Conservation (phyloP, 208 protist genomes). For the Acanthamoeba pearcei region DNA sequence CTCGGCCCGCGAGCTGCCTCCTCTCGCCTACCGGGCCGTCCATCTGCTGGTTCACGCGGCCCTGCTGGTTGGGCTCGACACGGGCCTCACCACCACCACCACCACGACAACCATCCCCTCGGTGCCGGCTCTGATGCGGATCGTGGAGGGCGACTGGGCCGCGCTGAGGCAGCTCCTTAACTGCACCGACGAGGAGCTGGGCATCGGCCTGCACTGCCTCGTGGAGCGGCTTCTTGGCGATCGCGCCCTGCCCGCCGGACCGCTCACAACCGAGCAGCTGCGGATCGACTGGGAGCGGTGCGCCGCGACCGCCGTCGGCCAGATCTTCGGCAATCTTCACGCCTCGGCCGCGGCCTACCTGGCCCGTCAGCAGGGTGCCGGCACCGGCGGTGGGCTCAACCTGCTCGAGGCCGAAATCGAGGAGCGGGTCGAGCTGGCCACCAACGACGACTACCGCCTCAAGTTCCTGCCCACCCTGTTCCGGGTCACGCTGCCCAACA, state of each 20-base stretch:
- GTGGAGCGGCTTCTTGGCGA: not conserved
- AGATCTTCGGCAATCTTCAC: constrained; percentile 28
- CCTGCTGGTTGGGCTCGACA: not conserved
- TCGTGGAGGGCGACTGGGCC: constrained; percentile 3
- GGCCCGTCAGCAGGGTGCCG: not conserved
- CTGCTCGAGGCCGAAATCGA: constrained; percentile 21
- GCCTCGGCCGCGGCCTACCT: not conserved
- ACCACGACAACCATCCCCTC: not conserved
- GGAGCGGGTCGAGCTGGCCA: not conserved
- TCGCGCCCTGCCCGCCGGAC: not conserved
- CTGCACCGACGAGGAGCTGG: constrained; percentile 23
- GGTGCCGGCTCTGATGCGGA: not conserved
- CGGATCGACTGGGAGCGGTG: not conserved
- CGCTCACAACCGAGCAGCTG: constrained; percentile 2
- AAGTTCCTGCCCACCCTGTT: constrained; percentile 22
- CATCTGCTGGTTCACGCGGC: constrained; percentile 10
- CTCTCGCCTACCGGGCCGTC: not conserved
- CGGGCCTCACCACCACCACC: not conserved
- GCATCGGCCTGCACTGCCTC: not conserved
- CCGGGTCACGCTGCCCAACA: not conserved
- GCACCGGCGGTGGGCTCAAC: not conserved
- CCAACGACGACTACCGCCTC: not conserved
- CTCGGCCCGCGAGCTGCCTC: not conserved
- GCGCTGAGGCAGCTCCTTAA: constrained; percentile 3
- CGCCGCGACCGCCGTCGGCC: not conserved